Conservation (phyloP, 2,329 filamentous ascomycete species). For the Hymenoscyphus linearis region DNA sequence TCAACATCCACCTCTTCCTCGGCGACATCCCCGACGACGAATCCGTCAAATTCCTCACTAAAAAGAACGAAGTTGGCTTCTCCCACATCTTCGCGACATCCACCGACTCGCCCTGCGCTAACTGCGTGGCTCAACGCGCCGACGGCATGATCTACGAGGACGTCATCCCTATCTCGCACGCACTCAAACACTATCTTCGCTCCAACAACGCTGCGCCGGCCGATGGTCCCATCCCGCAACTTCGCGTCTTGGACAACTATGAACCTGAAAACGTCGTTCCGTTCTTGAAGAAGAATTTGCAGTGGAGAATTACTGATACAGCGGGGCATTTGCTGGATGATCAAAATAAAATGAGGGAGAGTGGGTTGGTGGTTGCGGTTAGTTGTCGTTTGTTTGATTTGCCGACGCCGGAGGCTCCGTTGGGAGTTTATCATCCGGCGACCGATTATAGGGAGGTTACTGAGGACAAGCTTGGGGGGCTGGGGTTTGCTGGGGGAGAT, state of each 20-base stretch:
- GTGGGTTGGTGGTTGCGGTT: neutral
- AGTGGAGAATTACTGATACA: neutral
- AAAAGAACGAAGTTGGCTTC: slow-evolving; percentile 2
- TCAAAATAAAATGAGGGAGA: neutral
- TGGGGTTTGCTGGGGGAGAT: neutral
- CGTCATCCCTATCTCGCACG: neutral
- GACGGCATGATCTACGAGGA: neutral
- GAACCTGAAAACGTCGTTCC: neutral
- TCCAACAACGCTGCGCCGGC: neutral
- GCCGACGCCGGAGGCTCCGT: neutral
- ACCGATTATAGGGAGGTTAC: neutral
- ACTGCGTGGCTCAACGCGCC: neutral
- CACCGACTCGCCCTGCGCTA: neutral
- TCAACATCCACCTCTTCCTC: slow-evolving; percentile 5
- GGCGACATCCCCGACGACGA: neutral
- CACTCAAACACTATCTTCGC: neutral
- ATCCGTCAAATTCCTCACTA: neutral
- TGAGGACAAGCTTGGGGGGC: neutral
- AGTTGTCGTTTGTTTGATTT: neutral
- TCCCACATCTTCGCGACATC: neutral
- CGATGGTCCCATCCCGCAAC: neutral
- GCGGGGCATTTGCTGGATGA: neutral
- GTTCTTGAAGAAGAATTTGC: neutral
- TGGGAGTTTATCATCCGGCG: neutral
- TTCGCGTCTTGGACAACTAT: neutral